A percentile compares a stretch with the other conserved stretches of the same genome.
Evolutionary conservation across 495 filamentous ascomycete species (phyloP).

Genomic region (Opeltia flavorubescens): DNA sequence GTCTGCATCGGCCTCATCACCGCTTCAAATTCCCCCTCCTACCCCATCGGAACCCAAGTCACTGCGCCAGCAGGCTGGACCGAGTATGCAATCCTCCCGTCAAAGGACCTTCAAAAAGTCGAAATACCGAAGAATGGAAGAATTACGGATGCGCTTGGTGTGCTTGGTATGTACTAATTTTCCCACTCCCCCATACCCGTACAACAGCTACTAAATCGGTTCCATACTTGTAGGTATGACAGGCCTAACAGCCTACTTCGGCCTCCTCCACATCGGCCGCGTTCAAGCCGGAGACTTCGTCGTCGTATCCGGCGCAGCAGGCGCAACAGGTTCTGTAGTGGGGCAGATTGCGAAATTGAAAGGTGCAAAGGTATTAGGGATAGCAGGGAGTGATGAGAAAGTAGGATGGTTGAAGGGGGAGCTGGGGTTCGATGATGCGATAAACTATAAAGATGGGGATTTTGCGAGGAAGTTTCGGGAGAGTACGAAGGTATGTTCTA

Average conservation of each 20-base stretch:
- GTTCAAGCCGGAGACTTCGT: conserved; percentile 46
- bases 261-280: conserved; percentile 43
- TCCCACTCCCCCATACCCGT: too few species aligned
- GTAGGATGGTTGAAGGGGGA: conserved; percentile 12
- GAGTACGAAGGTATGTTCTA: conserved; percentile 17
- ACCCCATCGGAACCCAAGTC: conserved; percentile 38
- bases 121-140: conserved; percentile 31
- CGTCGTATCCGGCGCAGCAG: conserved; percentile 55
- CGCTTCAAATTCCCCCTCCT: conserved; percentile 27
- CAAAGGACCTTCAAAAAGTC: conserved; percentile 29
- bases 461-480: conserved; percentile 37
- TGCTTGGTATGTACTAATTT: conserved; percentile 34
- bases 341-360: conserved; percentile 56
- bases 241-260: conserved; percentile 55
- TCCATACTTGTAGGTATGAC: conserved; percentile 25
- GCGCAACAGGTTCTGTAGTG: conserved; percentile 53
- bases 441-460: conserved; percentile 13
- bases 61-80: conserved; percentile 42
- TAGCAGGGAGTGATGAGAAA: conserved; percentile 36
- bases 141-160: conserved; percentile 45
- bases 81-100: conserved; percentile 40
- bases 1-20: conserved; percentile 40
- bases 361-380: conserved; percentile 39
- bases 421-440: neutral
- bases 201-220: neutral